Conservation (phyloP, 1,284 basidiomycete genomes). For the Bjerkandera adusta region DNA sequence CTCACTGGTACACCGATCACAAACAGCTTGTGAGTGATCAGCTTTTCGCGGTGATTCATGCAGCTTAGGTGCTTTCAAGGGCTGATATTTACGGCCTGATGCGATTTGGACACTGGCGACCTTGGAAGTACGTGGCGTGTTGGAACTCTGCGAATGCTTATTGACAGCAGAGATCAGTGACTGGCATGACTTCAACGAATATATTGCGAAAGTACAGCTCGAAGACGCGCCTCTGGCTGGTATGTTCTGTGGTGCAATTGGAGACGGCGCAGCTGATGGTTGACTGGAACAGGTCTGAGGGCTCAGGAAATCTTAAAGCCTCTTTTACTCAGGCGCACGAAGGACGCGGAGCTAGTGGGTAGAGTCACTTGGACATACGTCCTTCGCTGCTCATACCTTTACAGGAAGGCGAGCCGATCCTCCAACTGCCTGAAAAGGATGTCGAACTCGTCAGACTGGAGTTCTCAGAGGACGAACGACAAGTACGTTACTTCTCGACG, state of each 20-base stretch:
- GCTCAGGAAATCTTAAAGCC: constrained; percentile 63
- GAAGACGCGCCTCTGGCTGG: constrained; percentile 57
- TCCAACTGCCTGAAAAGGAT: constrained; percentile 58
- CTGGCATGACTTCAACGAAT: constrained; percentile 56
- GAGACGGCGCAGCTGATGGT: not conserved
- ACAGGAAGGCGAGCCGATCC: constrained; percentile 55
- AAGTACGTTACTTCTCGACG: constrained; percentile 34
- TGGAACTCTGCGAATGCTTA: not conserved
- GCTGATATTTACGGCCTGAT: constrained; percentile 69
- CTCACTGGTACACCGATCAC: constrained; percentile 73
- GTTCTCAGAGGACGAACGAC: constrained; percentile 61
- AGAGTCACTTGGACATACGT: not conserved
- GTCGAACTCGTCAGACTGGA: constrained; percentile 55
- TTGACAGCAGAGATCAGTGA: constrained; percentile 34
- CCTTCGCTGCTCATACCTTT: constrained; percentile 6
- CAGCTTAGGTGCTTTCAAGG: constrained; percentile 28
- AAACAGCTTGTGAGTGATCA: constrained; percentile 51
- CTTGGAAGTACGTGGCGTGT: constrained; percentile 47
- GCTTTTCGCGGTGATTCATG: constrained; percentile 1
- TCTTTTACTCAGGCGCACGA: constrained; percentile 59
- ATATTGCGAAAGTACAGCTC: constrained; percentile 53
- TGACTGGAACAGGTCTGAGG: constrained; percentile 32
- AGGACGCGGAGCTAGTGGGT: constrained; percentile 46
- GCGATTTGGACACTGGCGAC: constrained; percentile 63
- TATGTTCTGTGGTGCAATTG: constrained; percentile 18